Percentiles rank a stretch among this genome's conserved stretches.
Evolutionary conservation across 192 early-diverging fungal genomes (phyloP).

Genomic region (Phlyctochytrium planicorne): DNA sequence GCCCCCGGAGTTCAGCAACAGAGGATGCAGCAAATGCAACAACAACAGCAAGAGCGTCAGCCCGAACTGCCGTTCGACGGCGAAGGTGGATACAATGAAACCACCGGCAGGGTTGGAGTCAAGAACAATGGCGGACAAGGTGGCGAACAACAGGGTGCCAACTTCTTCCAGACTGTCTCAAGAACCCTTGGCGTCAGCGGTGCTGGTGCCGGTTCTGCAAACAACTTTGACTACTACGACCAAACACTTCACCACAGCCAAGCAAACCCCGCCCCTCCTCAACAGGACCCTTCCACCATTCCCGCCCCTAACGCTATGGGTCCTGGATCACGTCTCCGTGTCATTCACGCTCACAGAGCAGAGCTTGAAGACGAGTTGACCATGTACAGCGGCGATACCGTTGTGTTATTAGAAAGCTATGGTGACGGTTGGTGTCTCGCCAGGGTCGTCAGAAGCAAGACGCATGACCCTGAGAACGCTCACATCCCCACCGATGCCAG

Average conservation of each 20-base stretch:
- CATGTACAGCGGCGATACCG: not conserved
- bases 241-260: not conserved
- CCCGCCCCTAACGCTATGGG: conserved; percentile 3
- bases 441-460: not conserved
- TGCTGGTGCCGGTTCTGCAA: conserved; percentile 3
- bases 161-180: not conserved
- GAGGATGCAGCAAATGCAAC: not conserved
- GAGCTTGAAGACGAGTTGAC: conserved; percentile 8
- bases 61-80: too few species aligned
- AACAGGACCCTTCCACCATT: not conserved
- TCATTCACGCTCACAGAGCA: conserved; percentile 4
- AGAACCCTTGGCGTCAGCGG: not conserved
- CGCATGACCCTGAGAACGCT: not conserved
- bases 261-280: not conserved
- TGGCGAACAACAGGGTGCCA: not conserved
- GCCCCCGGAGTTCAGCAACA: not conserved
- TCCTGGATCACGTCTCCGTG: not conserved
- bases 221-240: conserved; percentile 9
- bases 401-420: conserved; percentile 1
- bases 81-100: not conserved
- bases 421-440: conserved; percentile 9
- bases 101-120: not conserved
- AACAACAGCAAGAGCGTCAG: not conserved
- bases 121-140: not conserved
- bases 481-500: not conserved